Evolutionary conservation across 2,329 filamentous ascomycete genomes (phyloP), one percentile per base, ranked within the genome.

Genomic region (Sclerotiophoma versabilis): DNA sequence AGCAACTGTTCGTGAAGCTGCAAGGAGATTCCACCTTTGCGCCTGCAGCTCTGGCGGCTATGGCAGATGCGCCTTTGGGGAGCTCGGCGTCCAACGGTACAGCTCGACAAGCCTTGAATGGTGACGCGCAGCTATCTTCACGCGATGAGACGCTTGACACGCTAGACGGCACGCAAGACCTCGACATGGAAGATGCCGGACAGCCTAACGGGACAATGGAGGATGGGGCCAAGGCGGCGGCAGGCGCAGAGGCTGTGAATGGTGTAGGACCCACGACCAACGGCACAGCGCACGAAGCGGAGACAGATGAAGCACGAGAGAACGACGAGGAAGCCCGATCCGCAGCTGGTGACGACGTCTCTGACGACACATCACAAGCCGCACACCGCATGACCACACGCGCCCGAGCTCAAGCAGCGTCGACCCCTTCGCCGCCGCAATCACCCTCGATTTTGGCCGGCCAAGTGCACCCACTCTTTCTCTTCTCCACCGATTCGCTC

Each of bases 391-490:
- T 85, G 82, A 83, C 81, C 11, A 84, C 82, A 3, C 77, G 82
- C 45, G 79, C 80, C 17, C 78, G 81, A 62, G 81, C 81, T 30
- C 79, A 82, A 58, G 79, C 77, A 66, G 60, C 72, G 54, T 67
- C 70, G 54, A 67, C 66, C 45, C 60, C 74, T 56, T 72, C 68
- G 30, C 71, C 77, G 12, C 77, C 78, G 3, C 69, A 77, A 22
- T 81, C 81, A 14, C 79, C 81, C 33, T 75, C 77, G 5, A 71
- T 74, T 17, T 77, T 80, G 12, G 78, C 82, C 4, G 78, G 80
- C n/a, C 83, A 83, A 23, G 84, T 93, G 54, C 89, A 93, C 69
- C 89, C 90, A 3, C 84, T 92, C 66, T 96, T 92, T 74, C 74
- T 86, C 36, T 84, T 88, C 29, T 88, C 91, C 0, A 70, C 77